Base-by-base conservation (phyloP, 768 basidiomycete genomes). In the Hortiboletus flavorubellus region DNA sequence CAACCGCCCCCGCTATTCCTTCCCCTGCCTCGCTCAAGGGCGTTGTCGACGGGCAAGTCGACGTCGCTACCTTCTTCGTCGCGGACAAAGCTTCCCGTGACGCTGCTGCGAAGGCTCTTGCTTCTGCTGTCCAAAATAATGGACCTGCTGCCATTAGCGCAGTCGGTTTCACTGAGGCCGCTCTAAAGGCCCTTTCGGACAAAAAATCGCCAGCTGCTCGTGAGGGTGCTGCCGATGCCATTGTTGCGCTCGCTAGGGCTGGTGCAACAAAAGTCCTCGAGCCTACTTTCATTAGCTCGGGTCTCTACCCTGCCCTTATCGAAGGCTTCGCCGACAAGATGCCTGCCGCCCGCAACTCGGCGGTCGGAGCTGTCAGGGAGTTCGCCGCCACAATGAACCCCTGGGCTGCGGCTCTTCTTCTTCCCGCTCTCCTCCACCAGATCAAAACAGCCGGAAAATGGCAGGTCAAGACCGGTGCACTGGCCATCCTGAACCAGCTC, bases 381-480 rank as follows among this genome's bases (percentile, higher is more conserved):
- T 89, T 85, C 67, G 86, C 83, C 68, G 77, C 85, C 59, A 76
- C 80, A 56, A 89, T 91, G 85, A 94, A 87, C 79, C 86, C 91
- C 15, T 98, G 93, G 94, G 90, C 89, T 45, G 76, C 89, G 23
- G 78, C 82, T 58, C 82, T 91, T 64, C 72, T 94, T 68, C 89
- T 98, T 66, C 92, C 93, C 53, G 78, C 86, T 54, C 83, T 98
- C 70, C 91, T 98, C 67, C 83, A 89, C 72, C 85, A 96, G 75
- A 89, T 98, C 80, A 91, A 92, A 78, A 89, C 89, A 64, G 91
- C 93, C 67, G 93, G 95, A 68, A 97, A 97, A 74, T 97, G 94
- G 93, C 95, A 96, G 73, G 66, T 96, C 78, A 97, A 98, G 84
- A 89, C 87, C 9, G 94, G 95, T 44, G 82, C 87, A 31, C 80